Base-by-base conservation (phyloP, 169 alveolate species). In the Eimeria falciformis region DNA sequence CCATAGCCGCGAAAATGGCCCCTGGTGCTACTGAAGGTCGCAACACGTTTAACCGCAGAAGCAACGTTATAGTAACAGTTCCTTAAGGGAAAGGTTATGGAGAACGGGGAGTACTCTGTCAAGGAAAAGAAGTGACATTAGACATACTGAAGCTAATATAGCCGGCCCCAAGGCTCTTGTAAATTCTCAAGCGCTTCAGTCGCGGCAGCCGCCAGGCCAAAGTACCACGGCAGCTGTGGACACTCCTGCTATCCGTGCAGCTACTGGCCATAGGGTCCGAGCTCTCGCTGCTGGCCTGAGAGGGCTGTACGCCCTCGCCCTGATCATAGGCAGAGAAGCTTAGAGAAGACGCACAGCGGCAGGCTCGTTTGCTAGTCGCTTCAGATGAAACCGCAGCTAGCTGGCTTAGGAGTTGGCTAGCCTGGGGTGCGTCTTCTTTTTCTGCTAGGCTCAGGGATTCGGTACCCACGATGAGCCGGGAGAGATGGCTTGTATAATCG, bases 111-210 rank as follows among this genome's bases (percentile, higher is more conserved):
- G 11, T 50, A 50, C 11, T 0, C 18, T 50, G 18, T 50, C 18
- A 12, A 0, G 0, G n/a, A 37, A 73, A 3, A 6, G 0, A 73
- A 3, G 46, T 2, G 7, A 11, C 6, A 73, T 0, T 21, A 9
- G 65, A 23, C 84, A 6, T 37, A 73, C 84, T 43, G 21, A 43
- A 43, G 40, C 66, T 73, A 43, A 45, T 43, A 62, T 21, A 73
- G 40, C 84, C 84, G 18, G 65, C 84, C 62, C 84, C 84, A 56
- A 73, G 40, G 84, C 65, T 73, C 65, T 43, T 56, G 50, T 73
- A 62, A 9, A 73, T 37, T 62, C 84, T 14, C 65, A 73, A 62
- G 46, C 46, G 84, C 65, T 43, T 33, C 84, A 73, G 25, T 43
- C 23, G 14, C 45, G 62, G 84, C 43, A 73, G 46, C 6, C 65